A percentile compares a stretch with the other conserved stretches of the same genome.
These are phyloP conservation scores for Fusarium hainanense DNA, from an alignment of 2,329 filamentous ascomycete genomes.

Conservation along the genomic window DNA sequence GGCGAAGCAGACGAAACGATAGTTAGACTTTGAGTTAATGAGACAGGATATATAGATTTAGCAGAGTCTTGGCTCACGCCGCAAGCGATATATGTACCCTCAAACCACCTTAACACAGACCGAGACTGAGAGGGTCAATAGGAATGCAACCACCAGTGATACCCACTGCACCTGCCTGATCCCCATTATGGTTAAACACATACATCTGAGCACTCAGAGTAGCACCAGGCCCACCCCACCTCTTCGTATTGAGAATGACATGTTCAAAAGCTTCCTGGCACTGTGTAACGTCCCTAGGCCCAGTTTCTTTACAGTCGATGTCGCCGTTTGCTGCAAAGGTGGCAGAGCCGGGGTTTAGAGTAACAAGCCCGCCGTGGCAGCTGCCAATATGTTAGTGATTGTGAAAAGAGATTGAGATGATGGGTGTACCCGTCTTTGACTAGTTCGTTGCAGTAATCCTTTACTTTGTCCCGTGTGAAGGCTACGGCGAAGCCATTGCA, in stretches of 20 bases:
- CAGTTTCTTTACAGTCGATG: neutral
- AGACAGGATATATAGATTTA: neutral
- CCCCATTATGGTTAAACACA: neutral
- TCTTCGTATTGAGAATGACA: no score
- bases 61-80: no score
- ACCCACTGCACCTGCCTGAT: neutral
- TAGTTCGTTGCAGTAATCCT: neutral
- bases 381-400: neutral
- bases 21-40: no score
- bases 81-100: no score
- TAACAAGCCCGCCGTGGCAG: neutral
- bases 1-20: neutral
- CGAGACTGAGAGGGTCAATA: neutral
- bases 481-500: neutral
- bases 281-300: neutral
- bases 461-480: neutral
- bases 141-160: neutral
- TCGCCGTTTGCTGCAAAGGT: neutral
- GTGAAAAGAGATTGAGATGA: no score
- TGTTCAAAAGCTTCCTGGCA: neutral
- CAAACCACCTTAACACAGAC: no score
- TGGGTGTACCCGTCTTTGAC: neutral
- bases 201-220: neutral
- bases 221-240: neutral
- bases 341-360: neutral